Evolutionary conservation across 495 filamentous ascomycete species (phyloP), one percentile per base, ranked within the genome.

Genomic region (Aspergillus baeticus): DNA sequence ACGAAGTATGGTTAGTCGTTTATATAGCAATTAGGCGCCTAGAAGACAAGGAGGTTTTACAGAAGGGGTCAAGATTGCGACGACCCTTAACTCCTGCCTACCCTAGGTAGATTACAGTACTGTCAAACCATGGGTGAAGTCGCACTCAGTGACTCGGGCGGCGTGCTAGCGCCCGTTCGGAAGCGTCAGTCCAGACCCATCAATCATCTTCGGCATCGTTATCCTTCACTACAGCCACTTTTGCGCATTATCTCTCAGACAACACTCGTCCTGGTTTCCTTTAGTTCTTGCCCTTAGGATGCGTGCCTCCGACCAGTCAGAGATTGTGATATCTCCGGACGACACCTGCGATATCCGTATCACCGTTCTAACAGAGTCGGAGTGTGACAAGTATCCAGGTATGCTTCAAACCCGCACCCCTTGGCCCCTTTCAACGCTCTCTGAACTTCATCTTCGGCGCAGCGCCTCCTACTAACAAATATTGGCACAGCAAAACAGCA

Each of bases 401-500:
- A 56, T 56, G 71, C 29, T 39, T 47, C 48, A 14, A 29, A n/a
- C 18, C 29, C 44, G 10, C 41, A 49, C 6, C 8, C 14, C 29
- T 48, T 38, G n/a, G 20, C 23, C 39, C 47, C 34, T 23, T 37
- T 33, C 15, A 39, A 26, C 35, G 3, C 8, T 6, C 22, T 17
- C 11, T 23, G 7, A 4, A 11, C n/a, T 17, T 44, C 2, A 23
- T 37, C 21, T 42, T 33, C n/a, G 11, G n/a, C 13, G 33, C 38
- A n/a, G 5, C 8, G 5, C 1, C 10, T 31, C 14, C 26, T 5
- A 14, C 54, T 61, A 49, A 61, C 22, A 51, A 2, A 10, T 7
- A 45, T 18, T 20, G 33, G 23, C 31, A 11, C 55, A 92, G 91
- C 91, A 29, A 96, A 94, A 67, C 77, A 85, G 57, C 90, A 96